Percentiles rank a stretch among this genome's conserved stretches.
Conservation (phyloP, 2,329 filamentous ascomycete genomes). For the Mariannaea elegans region DNA sequence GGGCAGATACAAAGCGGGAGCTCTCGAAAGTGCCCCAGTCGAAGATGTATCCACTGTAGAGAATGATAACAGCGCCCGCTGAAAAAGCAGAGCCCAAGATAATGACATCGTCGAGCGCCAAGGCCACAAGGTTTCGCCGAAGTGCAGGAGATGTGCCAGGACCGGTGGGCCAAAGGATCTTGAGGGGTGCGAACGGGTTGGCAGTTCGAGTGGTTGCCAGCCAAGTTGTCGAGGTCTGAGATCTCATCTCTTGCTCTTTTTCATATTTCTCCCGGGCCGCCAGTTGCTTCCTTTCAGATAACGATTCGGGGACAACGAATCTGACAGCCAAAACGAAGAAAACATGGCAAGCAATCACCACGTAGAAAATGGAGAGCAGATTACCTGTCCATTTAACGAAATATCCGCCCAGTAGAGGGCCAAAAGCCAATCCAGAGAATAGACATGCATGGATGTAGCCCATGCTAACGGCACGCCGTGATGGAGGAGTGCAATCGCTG, state of each 20-base stretch:
- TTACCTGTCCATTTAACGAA: slow-evolving; percentile 80
- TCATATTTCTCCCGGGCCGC: slow-evolving; percentile 74
- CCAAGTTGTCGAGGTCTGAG: slow-evolving; percentile 36
- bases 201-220: slow-evolving; percentile 51
- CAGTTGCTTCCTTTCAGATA: slow-evolving; percentile 76
- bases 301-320: slow-evolving; percentile 82
- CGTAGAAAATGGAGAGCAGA: slow-evolving; percentile 85
- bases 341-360: slow-evolving; percentile 75
- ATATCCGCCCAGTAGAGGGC: slow-evolving; percentile 82
- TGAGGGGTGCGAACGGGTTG: slow-evolving; percentile 81
- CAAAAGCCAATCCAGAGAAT: slow-evolving; percentile 87
- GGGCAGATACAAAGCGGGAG: slow-evolving; percentile 81
- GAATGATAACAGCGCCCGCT: slow-evolving; percentile 79
- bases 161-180: slow-evolving; percentile 78
- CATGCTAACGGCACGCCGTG: slow-evolving; percentile 82
- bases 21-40: slow-evolving; percentile 84
- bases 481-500: slow-evolving; percentile 85
- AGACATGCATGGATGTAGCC: slow-evolving; percentile 91
- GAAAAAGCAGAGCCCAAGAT: slow-evolving; percentile 86
- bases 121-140: slow-evolving; percentile 81
- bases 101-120: slow-evolving; percentile 83
- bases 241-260: slow-evolving; percentile 53
- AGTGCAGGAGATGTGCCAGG: slow-evolving; percentile 66
- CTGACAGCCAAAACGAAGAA: slow-evolving; percentile 78
- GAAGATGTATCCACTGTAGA: slow-evolving; percentile 85